Percentiles rank a stretch among this genome's conserved stretches.
Conservation (phyloP, 2,329 filamentous ascomycete genomes). For the Hymenotorrendiella dingleyae region DNA sequence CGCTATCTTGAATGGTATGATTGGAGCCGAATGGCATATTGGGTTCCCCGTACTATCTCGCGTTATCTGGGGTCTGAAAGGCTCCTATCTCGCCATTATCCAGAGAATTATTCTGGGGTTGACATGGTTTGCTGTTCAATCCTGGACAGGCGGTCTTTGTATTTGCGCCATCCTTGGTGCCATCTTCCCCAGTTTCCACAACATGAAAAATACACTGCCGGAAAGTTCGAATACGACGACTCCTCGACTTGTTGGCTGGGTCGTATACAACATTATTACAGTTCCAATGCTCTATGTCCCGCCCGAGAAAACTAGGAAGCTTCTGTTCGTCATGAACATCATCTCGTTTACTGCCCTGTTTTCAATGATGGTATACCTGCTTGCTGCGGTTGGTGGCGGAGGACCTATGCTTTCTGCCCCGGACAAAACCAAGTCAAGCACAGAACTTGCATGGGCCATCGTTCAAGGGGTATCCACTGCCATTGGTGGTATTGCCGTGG, state of each 20-base stretch:
- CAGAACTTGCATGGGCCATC: too few relatives aligned
- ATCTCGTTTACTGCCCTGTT: too few relatives aligned
- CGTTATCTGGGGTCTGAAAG: slow-evolving; percentile 33
- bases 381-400: too few relatives aligned
- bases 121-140: slow-evolving; percentile 33
- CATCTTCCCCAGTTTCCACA: slow-evolving; percentile 31
- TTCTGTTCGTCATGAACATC: too few relatives aligned
- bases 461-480: slow-evolving; percentile 2
- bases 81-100: slow-evolving; percentile 31
- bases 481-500: background rate
- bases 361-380: too few relatives aligned
- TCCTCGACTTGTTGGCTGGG: slow-evolving; percentile 31
- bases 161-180: slow-evolving; percentile 35
- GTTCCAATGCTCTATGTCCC: too few relatives aligned
- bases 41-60: slow-evolving; percentile 38
- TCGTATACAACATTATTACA: slow-evolving; percentile 32
- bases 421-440: too few relatives aligned
- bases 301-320: too few relatives aligned
- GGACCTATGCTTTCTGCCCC: too few relatives aligned
- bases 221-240: slow-evolving; percentile 32
- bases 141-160: slow-evolving; percentile 30
- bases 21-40: slow-evolving; percentile 38
- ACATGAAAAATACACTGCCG: slow-evolving; percentile 32
- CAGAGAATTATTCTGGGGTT: slow-evolving; percentile 33
- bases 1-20: slow-evolving; percentile 33